Evolutionary conservation across 257 asterid species (phyloP).

Genomic region (Ocimum tenuiflorum): DNA sequence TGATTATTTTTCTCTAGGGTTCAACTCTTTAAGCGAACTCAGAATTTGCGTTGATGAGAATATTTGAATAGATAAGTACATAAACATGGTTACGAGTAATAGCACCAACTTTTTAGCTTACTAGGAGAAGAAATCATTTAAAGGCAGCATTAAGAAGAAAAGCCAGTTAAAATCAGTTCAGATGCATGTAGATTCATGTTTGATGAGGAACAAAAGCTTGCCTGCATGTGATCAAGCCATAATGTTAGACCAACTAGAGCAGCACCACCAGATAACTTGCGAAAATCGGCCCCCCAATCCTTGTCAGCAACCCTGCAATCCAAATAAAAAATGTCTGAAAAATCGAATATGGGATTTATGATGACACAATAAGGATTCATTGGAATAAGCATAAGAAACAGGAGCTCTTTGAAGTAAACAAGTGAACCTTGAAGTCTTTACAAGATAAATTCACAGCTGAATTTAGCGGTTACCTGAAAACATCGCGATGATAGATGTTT

Average conservation of each 20-base stretch:
- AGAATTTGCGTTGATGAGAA: too few relatives aligned
- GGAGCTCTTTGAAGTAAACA: background rate
- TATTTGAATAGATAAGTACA: too few relatives aligned
- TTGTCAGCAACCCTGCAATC: constrained; percentile 82
- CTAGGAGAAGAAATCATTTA: too few relatives aligned
- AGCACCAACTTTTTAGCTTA: too few relatives aligned
- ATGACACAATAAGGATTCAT: background rate
- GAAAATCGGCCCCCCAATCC: constrained; percentile 98
- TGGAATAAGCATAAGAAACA: background rate
- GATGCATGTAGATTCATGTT: too few relatives aligned
- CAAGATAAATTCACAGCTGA: too few relatives aligned
- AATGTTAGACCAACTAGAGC: constrained; percentile 88
- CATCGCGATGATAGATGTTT: constrained; percentile 53
- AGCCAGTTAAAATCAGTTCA: too few relatives aligned
- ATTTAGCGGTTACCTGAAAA: constrained; percentile 55
- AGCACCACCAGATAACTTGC: constrained; percentile 92
- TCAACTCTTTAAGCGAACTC: too few relatives aligned
- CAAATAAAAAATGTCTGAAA: constrained; percentile 2
- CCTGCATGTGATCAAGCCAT: constrained; percentile 99
- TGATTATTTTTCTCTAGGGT: too few relatives aligned
- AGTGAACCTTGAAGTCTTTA: too few relatives aligned
- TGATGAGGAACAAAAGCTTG: constrained; percentile 15
- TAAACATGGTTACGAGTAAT: too few relatives aligned
- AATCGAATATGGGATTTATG: background rate
- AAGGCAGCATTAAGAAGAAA: too few relatives aligned